A percentile compares a stretch with the other conserved stretches of the same genome.
Evolutionary conservation across 305 asterid genomes (phyloP).

Genomic region (Fraxinus platypoda): DNA sequence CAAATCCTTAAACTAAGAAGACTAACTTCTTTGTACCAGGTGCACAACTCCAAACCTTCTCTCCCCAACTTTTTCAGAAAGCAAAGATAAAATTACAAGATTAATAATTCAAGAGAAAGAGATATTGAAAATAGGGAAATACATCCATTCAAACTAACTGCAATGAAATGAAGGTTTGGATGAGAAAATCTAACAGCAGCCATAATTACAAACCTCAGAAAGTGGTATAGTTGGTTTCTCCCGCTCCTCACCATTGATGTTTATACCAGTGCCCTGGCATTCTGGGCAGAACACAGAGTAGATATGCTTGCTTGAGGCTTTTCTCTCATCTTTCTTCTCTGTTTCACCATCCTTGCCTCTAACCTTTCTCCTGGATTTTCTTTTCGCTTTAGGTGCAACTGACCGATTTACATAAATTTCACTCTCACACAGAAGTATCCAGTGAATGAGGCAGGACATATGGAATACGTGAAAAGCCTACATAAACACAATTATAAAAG

Average conservation of each 20-base stretch:
- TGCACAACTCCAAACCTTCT: conserved; percentile 7
- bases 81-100: neutral
- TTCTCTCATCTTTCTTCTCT: conserved; percentile 36
- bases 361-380: conserved; percentile 52
- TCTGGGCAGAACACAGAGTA: conserved; percentile 71
- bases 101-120: neutral
- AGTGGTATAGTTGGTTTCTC: conserved; percentile 81
- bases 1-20: neutral
- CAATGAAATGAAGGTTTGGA: conserved; percentile 1
- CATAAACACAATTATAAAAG: conserved; percentile 13
- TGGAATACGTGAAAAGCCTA: conserved; percentile 93
- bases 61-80: neutral
- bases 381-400: conserved; percentile 41
- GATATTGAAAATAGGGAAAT: neutral
- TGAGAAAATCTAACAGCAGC: neutral
- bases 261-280: conserved; percentile 88
- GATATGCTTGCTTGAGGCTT: conserved; percentile 31
- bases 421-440: conserved; percentile 82
- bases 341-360: conserved; percentile 45
- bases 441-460: conserved; percentile 81
- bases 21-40: conserved; percentile 10
- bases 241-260: conserved; percentile 47
- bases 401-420: conserved; percentile 46
- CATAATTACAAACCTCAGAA: conserved; percentile 55
- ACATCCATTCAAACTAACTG: neutral